Evolutionary conservation across 2,329 filamentous ascomycete species (phyloP).

Genomic region (Aspergillus sp.): DNA sequence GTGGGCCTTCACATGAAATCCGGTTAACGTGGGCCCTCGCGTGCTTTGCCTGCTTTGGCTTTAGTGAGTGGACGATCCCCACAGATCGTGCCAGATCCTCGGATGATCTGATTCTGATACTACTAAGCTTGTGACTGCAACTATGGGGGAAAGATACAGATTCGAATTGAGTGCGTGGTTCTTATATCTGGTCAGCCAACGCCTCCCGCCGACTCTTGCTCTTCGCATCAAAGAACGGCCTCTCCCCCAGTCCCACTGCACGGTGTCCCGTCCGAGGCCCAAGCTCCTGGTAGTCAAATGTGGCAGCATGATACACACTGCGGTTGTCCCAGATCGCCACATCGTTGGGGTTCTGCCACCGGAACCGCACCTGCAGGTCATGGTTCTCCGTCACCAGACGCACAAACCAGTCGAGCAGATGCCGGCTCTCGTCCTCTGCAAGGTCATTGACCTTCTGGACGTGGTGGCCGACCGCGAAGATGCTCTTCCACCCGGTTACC

Average conservation of each 20-base stretch:
- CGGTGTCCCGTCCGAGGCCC: conserved; percentile 52
- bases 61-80: no score
- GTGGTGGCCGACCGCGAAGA: conserved; percentile 46
- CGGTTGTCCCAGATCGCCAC: conserved; percentile 60
- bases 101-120: no score
- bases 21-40: no score
- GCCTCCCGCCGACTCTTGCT: conserved; percentile 27
- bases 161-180: no score
- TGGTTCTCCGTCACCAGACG: conserved; percentile 49
- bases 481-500: conserved; percentile 63
- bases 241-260: conserved; percentile 55
- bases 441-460: conserved; percentile 46
- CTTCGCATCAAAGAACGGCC: conserved; percentile 53
- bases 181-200: neutral
- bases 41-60: no score
- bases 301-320: conserved; percentile 56
- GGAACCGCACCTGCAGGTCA: conserved; percentile 51
- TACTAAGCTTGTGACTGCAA: no score
- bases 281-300: conserved; percentile 50
- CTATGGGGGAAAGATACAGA: no score
- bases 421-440: conserved; percentile 43
- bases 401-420: conserved; percentile 46
- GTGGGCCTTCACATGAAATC: no score
- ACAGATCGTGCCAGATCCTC: no score
- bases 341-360: conserved; percentile 46